phyloP scores from a whole-genome alignment of 805 yeast genomes.

The Jamesozyma spencerorum region DNA sequence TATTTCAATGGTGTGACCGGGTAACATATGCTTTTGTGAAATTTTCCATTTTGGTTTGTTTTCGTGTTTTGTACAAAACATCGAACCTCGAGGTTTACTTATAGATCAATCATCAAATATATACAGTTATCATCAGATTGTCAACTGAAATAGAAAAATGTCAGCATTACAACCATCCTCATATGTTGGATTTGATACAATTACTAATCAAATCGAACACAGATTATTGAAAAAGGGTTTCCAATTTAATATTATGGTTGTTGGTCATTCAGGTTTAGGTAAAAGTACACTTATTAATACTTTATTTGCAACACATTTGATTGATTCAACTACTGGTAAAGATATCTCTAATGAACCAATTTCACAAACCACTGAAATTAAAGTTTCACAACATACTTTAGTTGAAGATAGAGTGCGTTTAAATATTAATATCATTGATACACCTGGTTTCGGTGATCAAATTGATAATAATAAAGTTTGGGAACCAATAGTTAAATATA shows the following conservation, averaged over 20 bases:
- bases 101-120: too few relatives aligned
- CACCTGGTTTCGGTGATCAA: constrained; percentile 98
- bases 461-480: constrained; percentile 91
- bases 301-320: constrained; percentile 72
- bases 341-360: constrained; percentile 58
- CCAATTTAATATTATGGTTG: constrained; percentile 88
- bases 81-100: neutral
- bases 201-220: constrained; percentile 90
- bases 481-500: constrained; percentile 91
- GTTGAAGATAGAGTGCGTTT: constrained; percentile 82
- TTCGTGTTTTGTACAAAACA: neutral
- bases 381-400: constrained; percentile 57
- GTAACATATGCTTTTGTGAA: too few relatives aligned
- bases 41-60: too few relatives aligned
- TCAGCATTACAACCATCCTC: constrained; percentile 49
- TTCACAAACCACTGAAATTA: constrained; percentile 79
- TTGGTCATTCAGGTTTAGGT: constrained; percentile 90
- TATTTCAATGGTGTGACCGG: too few relatives aligned
- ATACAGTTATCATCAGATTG: neutral
- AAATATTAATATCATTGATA: constrained; percentile 82
- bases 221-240: constrained; percentile 87
- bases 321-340: constrained; percentile 61
- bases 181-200: constrained; percentile 94
- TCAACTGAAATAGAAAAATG: neutral
- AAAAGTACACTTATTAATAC: constrained; percentile 89